Evolutionary conservation across 1,284 basidiomycete genomes (phyloP), one percentile per base, ranked within the genome.

Genomic region (Trametes sp.): DNA sequence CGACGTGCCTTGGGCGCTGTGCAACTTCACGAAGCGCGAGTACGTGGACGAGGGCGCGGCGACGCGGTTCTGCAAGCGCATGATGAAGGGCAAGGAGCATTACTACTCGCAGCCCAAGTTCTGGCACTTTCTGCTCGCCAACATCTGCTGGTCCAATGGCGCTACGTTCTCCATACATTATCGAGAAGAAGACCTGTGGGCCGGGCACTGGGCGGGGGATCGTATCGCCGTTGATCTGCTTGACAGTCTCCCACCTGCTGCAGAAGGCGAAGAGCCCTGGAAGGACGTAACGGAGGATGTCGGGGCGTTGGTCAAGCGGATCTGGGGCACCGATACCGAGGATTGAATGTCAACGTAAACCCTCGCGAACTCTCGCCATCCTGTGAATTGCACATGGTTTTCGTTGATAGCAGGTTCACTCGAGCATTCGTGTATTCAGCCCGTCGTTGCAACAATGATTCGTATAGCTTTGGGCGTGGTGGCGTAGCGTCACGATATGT

Each of bases 161-260:
- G 4, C 28, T 9, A 33, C 48, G 19, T 6, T 6, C 16, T 14
- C 29, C 16, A n/a, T 31, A 8, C 4, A 28, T 4, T n/a, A 31
- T 29, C 2, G 21, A 8, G 48, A 14, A 2, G 19, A 21, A 5
- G 48, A n/a, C 13, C 19, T 50, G 29, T 21, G 14, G 4, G 6
- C n/a, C 3, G 48, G 48, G 7, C 48, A 19, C 16, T 59, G 57
- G 57, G 57, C 57, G 4, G 57, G 57, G 16, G 57, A 59, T 21
- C 49, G 50, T 4, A 42, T 59, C 50, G 44, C 24, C 0, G 36
- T 52, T 19, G 23, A 16, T 16, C 26, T 28, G 36, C 2, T 38
- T 24, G 35, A 35, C 11, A 4, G 24, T 28, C 19, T 59, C 1
- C 14, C 36, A 4, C 11, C 10, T 46, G 38, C 29, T 24, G 29